Evolutionary conservation across 768 basidiomycete species (phyloP).

Genomic region (Calocybe indica): DNA sequence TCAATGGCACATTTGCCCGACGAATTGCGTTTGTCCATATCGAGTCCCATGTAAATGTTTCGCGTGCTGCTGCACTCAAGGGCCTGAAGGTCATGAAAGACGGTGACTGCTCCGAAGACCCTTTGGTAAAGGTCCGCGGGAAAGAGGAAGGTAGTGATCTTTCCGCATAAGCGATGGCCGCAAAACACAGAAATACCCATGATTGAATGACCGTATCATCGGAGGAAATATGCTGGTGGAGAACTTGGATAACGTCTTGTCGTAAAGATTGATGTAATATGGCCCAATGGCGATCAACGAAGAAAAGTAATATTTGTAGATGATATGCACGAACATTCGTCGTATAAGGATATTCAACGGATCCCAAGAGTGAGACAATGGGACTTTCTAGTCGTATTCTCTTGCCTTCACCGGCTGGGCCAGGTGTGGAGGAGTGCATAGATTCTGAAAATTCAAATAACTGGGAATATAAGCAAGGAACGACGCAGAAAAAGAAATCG

Average conservation of each 20-base stretch:
- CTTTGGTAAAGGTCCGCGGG: neutral
- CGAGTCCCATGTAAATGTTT: constrained; percentile 58
- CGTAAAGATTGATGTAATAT: constrained; percentile 55
- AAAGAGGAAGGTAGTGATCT: constrained; percentile 10
- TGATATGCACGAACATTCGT: constrained; percentile 36
- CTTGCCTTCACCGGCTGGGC: constrained; percentile 34
- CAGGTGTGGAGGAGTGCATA: constrained; percentile 23
- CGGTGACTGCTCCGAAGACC: neutral
- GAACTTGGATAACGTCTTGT: constrained; percentile 43
- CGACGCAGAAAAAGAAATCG: constrained; percentile 2
- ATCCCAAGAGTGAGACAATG: constrained; percentile 45
- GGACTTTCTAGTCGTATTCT: constrained; percentile 54
- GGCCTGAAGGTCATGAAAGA: neutral
- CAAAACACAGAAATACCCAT: constrained; percentile 81
- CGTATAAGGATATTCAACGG: constrained; percentile 31
- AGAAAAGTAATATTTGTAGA: constrained; percentile 79
- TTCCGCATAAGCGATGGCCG: constrained; percentile 59
- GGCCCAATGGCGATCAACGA: constrained; percentile 75
- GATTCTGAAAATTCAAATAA: constrained; percentile 62
- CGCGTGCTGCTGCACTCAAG: constrained; percentile 8
- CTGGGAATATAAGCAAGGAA: constrained; percentile 26
- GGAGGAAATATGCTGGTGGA: constrained; percentile 56
- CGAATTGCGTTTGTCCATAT: constrained; percentile 83
- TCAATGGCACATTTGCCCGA: constrained; percentile 56
- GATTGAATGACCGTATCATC: constrained; percentile 67